These are phyloP conservation scores for Laetiporus sulphureus DNA, from an alignment of 1,284 basidiomycete genomes.

Conservation along the genomic window DNA sequence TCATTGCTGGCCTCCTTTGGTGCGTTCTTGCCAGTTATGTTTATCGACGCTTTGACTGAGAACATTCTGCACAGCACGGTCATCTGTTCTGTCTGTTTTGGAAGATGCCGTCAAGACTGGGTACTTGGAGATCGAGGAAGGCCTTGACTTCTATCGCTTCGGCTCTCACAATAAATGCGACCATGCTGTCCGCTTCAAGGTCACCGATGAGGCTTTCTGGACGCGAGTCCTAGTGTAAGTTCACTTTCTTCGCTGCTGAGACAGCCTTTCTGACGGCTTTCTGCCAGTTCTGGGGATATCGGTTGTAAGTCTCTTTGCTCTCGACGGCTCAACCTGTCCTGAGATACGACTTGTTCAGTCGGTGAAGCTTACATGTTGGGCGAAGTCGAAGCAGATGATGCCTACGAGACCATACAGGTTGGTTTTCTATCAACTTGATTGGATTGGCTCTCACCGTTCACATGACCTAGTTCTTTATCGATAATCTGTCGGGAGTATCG, in stretches of 20 bases:
- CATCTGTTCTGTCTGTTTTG: neutral
- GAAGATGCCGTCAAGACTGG: neutral
- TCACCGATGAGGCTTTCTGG: neutral
- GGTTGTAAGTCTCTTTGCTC: constrained; percentile 49
- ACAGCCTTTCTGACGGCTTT: neutral
- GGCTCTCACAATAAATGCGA: neutral
- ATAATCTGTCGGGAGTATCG: constrained; percentile 70
- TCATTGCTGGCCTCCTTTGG: neutral
- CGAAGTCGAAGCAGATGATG: constrained; percentile 67
- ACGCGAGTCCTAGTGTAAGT: neutral
- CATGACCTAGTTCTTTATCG: constrained; percentile 65
- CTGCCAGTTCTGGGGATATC: constrained; percentile 56
- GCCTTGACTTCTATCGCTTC: neutral
- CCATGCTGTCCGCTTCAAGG: neutral
- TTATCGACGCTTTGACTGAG: neutral
- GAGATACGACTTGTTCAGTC: constrained; percentile 38
- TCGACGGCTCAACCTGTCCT: constrained; percentile 1
- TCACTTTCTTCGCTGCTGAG: neutral
- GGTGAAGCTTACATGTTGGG: constrained; percentile 88
- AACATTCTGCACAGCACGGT: neutral
- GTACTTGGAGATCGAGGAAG: neutral
- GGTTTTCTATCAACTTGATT: constrained; percentile 25
- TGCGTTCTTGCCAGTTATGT: neutral
- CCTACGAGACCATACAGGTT: constrained; percentile 76
- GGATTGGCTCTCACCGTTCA: constrained; percentile 15